Conservation (phyloP, 225 moss, liverwort and hornwort species). For the Physcomitrellopsis africana region DNA sequence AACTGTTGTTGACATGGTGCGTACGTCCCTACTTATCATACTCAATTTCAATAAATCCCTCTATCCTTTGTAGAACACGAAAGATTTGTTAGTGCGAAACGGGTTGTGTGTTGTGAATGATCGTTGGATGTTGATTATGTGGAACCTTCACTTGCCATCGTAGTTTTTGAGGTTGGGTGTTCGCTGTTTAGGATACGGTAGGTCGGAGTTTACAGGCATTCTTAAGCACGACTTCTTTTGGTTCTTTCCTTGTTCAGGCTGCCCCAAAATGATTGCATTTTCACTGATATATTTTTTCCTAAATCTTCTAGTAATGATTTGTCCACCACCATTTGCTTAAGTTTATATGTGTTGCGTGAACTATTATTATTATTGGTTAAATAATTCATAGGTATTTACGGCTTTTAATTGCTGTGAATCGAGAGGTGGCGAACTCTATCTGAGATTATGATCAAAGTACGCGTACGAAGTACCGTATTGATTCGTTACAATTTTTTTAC, state of each 20-base stretch:
- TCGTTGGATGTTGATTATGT: no score
- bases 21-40: neutral
- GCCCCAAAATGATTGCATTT: no score
- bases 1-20: constrained; percentile 76
- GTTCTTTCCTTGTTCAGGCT: neutral
- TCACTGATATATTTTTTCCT: neutral
- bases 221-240: neutral
- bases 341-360: neutral
- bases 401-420: neutral
- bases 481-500: neutral
- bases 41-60: no score
- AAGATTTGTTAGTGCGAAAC: neutral
- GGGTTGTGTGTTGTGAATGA: neutral
- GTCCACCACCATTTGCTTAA: neutral
- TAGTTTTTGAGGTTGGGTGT: neutral
- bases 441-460: neutral
- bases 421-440: neutral
- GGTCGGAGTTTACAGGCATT: no score
- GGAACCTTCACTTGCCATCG: neutral
- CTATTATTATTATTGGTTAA: no score
- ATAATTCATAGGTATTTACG: neutral
- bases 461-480: neutral
- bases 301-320: neutral
- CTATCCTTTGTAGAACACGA: neutral
- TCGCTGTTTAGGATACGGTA: neutral